Evolutionary conservation across 2,329 filamentous ascomycete species (phyloP).

Genomic region (Penicillium aurantiogriseum): DNA sequence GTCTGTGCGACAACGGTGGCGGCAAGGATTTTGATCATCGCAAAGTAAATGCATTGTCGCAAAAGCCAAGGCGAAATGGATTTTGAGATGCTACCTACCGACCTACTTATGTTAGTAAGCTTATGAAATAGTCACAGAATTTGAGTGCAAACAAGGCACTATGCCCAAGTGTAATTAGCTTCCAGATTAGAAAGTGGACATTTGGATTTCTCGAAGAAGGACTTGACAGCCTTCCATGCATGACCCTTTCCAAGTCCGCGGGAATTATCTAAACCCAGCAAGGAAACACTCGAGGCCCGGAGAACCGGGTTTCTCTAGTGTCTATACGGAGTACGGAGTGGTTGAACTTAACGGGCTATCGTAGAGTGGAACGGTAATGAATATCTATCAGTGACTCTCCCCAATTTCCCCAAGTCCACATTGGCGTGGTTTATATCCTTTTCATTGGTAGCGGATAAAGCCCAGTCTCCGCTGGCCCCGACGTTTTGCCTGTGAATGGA

Average conservation of each 20-base stretch:
- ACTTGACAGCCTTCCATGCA: constrained; percentile 30
- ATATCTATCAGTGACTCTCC: constrained; percentile 9
- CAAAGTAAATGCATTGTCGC: constrained; percentile 10
- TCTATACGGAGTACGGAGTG: background rate
- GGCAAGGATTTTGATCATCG: constrained; percentile 5
- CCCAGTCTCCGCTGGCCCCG: constrained; percentile 10
- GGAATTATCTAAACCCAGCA: constrained; percentile 9
- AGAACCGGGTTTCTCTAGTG: background rate
- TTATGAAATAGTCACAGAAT: background rate
- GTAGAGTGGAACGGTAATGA: constrained; percentile 4
- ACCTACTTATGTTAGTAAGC: background rate
- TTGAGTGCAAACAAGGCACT: constrained; percentile 6
- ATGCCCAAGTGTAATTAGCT: background rate
- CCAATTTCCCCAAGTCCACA: constrained; percentile 16
- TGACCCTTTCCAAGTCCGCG: constrained; percentile 8
- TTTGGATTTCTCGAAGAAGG: constrained; percentile 19
- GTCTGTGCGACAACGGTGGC: constrained; percentile 34
- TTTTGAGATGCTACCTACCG: background rate
- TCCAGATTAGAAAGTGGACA: constrained; percentile 6
- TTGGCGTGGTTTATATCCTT: background rate
- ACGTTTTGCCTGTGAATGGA: constrained; percentile 14
- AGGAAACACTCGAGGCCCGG: constrained; percentile 8
- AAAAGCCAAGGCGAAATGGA: constrained; percentile 6
- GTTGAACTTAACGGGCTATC: background rate
- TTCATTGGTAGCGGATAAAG: constrained; percentile 20